These are phyloP conservation scores for Kwoniella shandongensis DNA, from an alignment of 768 basidiomycete species.

Conservation along the genomic window DNA sequence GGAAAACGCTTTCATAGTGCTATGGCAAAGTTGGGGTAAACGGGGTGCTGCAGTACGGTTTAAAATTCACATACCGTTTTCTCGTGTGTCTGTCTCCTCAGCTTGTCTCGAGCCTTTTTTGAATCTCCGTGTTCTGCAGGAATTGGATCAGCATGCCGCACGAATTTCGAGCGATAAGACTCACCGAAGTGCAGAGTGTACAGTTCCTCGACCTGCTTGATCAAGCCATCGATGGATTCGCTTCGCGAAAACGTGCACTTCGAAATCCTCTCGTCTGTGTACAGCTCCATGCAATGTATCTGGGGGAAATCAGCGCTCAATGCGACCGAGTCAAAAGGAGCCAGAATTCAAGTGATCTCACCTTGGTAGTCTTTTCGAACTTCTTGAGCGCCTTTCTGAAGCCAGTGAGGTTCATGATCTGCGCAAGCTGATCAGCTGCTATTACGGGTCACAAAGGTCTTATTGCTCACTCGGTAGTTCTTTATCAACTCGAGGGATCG, in stretches of 20 bases:
- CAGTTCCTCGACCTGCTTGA: constrained; percentile 71
- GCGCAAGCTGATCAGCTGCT: constrained; percentile 2
- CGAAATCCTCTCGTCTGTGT: constrained; percentile 78
- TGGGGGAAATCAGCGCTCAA: constrained; percentile 45
- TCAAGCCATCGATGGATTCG: constrained; percentile 64
- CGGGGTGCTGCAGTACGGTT: not conserved
- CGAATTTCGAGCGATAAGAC: constrained; percentile 41
- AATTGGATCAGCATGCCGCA: constrained; percentile 2
- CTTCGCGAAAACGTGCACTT: constrained; percentile 68
- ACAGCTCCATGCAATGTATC: constrained; percentile 71
- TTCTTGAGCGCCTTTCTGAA: constrained; percentile 84
- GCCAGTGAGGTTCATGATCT: constrained; percentile 86
- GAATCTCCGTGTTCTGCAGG: constrained; percentile 66
- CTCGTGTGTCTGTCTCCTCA: constrained; percentile 59
- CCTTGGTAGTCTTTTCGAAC: constrained; percentile 77
- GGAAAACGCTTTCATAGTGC: constrained; percentile 59
- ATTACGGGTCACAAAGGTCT: no score
- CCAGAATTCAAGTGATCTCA: constrained; percentile 38
- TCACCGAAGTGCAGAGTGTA: constrained; percentile 76
- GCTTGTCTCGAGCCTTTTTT: constrained; percentile 69
- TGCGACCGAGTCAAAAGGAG: no score
- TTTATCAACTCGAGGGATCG: constrained; percentile 80
- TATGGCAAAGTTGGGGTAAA: constrained; percentile 5
- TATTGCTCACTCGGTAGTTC: constrained; percentile 79
- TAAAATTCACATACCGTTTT: constrained; percentile 36